A percentile compares a stretch with the other conserved stretches of the same genome.
These are phyloP conservation scores for Ceratocystis ficicola DNA, from an alignment of 2,329 filamentous ascomycete genomes.

Conservation along the genomic window DNA sequence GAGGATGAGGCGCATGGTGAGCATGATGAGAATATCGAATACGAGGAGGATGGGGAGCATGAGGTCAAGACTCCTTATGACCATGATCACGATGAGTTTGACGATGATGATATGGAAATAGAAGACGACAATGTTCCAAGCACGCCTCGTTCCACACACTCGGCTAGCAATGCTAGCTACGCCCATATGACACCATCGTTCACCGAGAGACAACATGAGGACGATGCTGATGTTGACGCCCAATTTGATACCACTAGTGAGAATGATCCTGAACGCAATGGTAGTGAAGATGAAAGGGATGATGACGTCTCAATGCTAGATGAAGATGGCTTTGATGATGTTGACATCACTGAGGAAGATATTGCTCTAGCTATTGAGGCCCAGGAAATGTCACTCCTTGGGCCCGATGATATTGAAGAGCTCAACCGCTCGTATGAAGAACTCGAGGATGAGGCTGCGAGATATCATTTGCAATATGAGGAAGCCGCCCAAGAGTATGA, in stretches of 20 bases:
- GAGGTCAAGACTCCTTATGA: neutral
- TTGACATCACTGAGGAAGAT: slow-evolving; percentile 43
- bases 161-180: neutral
- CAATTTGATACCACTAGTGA: slow-evolving; percentile 26
- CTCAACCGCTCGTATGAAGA: slow-evolving; percentile 23
- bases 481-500: neutral
- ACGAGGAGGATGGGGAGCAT: neutral
- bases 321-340: slow-evolving; percentile 35
- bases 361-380: slow-evolving; percentile 46
- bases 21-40: neutral
- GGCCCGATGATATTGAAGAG: slow-evolving; percentile 33
- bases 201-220: slow-evolving; percentile 28
- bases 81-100: slow-evolving; percentile 11
- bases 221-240: slow-evolving; percentile 29
- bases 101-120: slow-evolving; percentile 21
- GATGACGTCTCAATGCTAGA: slow-evolving; percentile 26
- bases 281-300: slow-evolving; percentile 19
- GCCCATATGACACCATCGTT: slow-evolving; percentile 40
- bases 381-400: slow-evolving; percentile 47
- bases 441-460: slow-evolving; percentile 22
- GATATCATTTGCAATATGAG: slow-evolving; percentile 10
- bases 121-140: slow-evolving; percentile 15
- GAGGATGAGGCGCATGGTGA: neutral
- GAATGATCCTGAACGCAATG: neutral
- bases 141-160: slow-evolving; percentile 9